Conservation (phyloP, 768 basidiomycete species). For the Collybiopsis luxurians region DNA sequence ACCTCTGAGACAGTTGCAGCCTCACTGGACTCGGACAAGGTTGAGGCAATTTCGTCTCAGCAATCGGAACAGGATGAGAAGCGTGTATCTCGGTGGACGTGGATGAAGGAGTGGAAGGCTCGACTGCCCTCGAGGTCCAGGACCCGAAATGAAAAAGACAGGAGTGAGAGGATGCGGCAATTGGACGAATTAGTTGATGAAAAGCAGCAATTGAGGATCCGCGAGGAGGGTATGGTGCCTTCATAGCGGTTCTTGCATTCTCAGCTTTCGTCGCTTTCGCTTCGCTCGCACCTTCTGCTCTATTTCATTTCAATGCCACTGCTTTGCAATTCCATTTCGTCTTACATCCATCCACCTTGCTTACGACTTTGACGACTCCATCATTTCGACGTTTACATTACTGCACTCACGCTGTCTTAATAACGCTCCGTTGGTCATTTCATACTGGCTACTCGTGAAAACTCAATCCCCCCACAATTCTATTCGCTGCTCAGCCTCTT, state of each 20-base stretch:
- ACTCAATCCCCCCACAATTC: too few relatives aligned
- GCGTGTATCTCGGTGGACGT: conserved; percentile 6
- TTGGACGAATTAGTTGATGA: conserved; percentile 5
- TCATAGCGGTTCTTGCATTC: conserved; percentile 3
- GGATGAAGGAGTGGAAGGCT: conserved; percentile 7
- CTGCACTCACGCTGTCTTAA: conserved; percentile 8
- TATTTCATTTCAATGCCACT: background rate
- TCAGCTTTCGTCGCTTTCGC: background rate
- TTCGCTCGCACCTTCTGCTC: background rate
- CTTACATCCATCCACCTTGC: background rate
- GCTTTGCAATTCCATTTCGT: background rate
- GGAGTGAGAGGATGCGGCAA: conserved; percentile 1
- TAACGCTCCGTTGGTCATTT: too few relatives aligned
- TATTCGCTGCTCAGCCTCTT: too few relatives aligned
- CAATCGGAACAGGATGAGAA: conserved; percentile 2
- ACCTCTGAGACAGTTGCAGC: background rate
- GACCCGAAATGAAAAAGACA: conserved; percentile 3
- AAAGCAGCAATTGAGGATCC: background rate
- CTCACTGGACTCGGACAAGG: conserved; percentile 1
- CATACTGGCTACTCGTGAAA: too few relatives aligned
- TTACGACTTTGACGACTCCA: background rate
- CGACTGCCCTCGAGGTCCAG: conserved; percentile 6
- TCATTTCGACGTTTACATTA: background rate
- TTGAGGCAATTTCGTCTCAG: background rate
- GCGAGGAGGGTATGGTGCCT: conserved; percentile 2